phyloP scores from a whole-genome alignment of 1,139 yeast species.

The Suhomyces yuchorum region DNA sequence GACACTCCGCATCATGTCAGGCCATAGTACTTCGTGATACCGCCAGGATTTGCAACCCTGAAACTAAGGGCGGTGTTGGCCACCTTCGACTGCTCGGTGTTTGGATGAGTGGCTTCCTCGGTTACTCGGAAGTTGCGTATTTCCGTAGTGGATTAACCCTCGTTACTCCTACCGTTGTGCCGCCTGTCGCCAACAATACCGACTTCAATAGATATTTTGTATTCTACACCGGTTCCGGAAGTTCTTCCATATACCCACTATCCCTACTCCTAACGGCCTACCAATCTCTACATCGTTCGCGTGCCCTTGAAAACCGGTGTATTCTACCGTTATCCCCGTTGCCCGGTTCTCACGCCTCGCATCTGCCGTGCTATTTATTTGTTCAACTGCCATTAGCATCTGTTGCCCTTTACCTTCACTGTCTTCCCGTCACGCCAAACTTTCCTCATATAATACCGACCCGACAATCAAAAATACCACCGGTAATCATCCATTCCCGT shows the following conservation, averaged over 20 bases:
- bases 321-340: constrained; percentile 4
- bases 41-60: constrained; percentile 4
- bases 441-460: neutral
- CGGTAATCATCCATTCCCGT: neutral
- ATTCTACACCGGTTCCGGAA: neutral
- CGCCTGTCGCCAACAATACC: constrained; percentile 4
- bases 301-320: neutral
- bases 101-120: constrained; percentile 1
- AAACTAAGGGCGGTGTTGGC: neutral
- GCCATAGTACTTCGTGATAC: neutral
- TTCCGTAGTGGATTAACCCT: constrained; percentile 5
- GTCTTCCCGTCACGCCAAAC: neutral
- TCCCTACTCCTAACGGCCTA: neutral
- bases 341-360: constrained; percentile 7
- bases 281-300: neutral
- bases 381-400: constrained; percentile 1
- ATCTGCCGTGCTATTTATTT: constrained; percentile 5
- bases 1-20: constrained; percentile 3
- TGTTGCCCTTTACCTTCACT: neutral
- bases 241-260: neutral
- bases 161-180: constrained; percentile 4
- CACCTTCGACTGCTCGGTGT: constrained; percentile 1
- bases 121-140: constrained; percentile 6
- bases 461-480: neutral
- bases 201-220: neutral